Evolutionary conservation across 1,284 basidiomycete genomes (phyloP).

Genomic region (Sphaerobolus stellatus): DNA sequence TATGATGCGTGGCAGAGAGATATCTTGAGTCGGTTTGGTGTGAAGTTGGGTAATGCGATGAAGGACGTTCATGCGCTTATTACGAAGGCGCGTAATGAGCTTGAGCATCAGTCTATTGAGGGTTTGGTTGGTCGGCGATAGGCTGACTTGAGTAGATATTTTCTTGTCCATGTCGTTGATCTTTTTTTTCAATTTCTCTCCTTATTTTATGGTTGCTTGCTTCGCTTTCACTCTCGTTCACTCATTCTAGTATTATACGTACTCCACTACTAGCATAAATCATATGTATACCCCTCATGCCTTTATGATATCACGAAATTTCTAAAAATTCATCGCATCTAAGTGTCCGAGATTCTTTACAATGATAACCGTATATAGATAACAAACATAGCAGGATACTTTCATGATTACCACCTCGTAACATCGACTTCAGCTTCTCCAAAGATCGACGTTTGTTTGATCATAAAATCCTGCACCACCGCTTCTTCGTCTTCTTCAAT

Average conservation of each 20-base stretch:
- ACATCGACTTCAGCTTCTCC: slow-evolving; percentile 93
- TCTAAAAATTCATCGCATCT: too few species aligned
- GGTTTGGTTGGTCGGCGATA: slow-evolving; percentile 46
- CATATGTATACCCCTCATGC: too few species aligned
- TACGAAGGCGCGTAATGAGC: slow-evolving; percentile 87
- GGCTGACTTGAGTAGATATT: slow-evolving; percentile 26
- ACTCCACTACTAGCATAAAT: too few species aligned
- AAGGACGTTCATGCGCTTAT: slow-evolving; percentile 95
- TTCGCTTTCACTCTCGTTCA: too few species aligned
- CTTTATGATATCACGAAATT: too few species aligned
- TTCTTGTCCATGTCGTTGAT: neutral
- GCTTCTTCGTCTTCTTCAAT: slow-evolving; percentile 31
- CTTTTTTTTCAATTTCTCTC: slow-evolving; percentile 1
- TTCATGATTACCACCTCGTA: slow-evolving; percentile 63
- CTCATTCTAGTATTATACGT: too few species aligned
- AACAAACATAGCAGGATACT: neutral
- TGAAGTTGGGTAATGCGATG: slow-evolving; percentile 91
- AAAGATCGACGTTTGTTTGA: slow-evolving; percentile 89
- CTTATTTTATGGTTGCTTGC: too few species aligned
- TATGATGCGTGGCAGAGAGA: slow-evolving; percentile 98
- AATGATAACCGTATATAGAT: neutral
- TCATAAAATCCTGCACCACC: slow-evolving; percentile 56
- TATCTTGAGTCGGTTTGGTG: slow-evolving; percentile 87
- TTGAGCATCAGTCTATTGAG: slow-evolving; percentile 87
- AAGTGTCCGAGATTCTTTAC: too few species aligned